A percentile compares a stretch with the other conserved stretches of the same genome.
Evolutionary conservation across 768 basidiomycete genomes (phyloP).

Genomic region (Imleria badia): DNA sequence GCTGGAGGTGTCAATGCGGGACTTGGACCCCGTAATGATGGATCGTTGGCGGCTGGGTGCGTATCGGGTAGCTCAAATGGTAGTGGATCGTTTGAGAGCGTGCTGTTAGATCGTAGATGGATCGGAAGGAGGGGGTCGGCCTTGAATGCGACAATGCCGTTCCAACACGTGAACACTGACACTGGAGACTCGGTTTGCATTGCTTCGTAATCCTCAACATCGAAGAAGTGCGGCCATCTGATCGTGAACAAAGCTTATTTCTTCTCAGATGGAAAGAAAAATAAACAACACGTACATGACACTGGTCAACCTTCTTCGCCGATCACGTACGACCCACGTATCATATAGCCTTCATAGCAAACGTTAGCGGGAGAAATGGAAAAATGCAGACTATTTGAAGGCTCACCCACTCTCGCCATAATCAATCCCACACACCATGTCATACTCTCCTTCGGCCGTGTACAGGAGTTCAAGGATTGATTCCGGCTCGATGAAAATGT

Average conservation of each 20-base stretch:
- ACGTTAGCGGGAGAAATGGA: not conserved
- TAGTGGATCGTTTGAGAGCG: constrained; percentile 35
- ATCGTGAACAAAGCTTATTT: not conserved
- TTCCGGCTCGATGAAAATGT: constrained; percentile 42
- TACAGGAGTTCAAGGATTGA: constrained; percentile 39
- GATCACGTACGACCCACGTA: constrained; percentile 25
- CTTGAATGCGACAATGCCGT: constrained; percentile 41
- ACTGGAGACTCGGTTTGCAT: constrained; percentile 40
- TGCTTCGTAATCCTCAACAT: constrained; percentile 34
- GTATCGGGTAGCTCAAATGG: constrained; percentile 12
- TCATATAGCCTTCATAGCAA: constrained; percentile 18
- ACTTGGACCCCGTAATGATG: constrained; percentile 11
- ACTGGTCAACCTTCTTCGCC: constrained; percentile 13
- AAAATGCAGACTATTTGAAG: constrained; percentile 9
- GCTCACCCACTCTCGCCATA: constrained; percentile 33
- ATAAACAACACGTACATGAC: constrained; percentile 3
- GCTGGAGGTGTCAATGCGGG: constrained; percentile 20
- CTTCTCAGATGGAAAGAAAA: not conserved
- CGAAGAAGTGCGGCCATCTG: constrained; percentile 44
- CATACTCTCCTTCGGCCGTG: constrained; percentile 39
- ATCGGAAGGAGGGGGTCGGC: constrained; percentile 43
- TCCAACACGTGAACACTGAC: constrained; percentile 48
- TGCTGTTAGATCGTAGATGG: constrained; percentile 36
- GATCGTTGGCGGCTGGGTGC: constrained; percentile 13
- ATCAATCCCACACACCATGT: constrained; percentile 46